Conservation (phyloP, 345 rosid species). For the Abelmoschus esculentus region DNA sequence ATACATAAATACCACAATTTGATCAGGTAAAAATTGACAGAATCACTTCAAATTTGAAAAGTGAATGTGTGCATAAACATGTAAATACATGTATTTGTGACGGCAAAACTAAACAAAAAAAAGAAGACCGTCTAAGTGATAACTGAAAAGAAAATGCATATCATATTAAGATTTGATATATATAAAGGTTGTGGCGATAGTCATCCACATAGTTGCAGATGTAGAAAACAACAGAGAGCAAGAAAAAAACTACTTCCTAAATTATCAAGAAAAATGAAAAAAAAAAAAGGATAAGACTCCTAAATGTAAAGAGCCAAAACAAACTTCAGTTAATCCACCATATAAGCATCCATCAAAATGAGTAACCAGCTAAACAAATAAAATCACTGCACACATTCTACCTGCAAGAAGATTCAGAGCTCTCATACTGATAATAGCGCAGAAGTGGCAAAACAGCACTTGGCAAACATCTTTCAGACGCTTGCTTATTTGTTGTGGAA, state of each 20-base stretch:
- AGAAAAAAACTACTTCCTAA: not conserved
- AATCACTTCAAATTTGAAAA: not conserved
- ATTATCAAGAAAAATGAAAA: not conserved
- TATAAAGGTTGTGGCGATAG: not conserved
- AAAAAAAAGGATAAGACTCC: not conserved
- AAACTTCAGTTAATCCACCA: constrained; percentile 1
- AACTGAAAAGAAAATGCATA: not conserved
- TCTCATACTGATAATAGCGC: constrained; percentile 62
- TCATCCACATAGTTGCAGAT: not conserved
- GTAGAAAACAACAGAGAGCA: not conserved
- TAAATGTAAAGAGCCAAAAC: not conserved
- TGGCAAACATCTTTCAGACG: constrained; percentile 43
- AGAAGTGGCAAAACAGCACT: constrained; percentile 50
- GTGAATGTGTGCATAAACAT: not conserved
- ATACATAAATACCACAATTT: constrained; percentile 6
- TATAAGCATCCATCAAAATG: not conserved
- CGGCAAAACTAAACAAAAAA: not conserved
- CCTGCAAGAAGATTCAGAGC: constrained; percentile 80
- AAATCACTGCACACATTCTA: constrained; percentile 20
- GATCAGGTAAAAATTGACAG: not conserved
- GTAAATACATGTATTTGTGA: not conserved
- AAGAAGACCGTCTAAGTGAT: not conserved
- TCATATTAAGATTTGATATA: not conserved
- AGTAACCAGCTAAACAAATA: not conserved
- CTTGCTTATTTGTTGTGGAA: constrained; percentile 35